phyloP scores from a whole-genome alignment of 2,329 filamentous ascomycete genomes.

The Aureobasidium sp. region DNA sequence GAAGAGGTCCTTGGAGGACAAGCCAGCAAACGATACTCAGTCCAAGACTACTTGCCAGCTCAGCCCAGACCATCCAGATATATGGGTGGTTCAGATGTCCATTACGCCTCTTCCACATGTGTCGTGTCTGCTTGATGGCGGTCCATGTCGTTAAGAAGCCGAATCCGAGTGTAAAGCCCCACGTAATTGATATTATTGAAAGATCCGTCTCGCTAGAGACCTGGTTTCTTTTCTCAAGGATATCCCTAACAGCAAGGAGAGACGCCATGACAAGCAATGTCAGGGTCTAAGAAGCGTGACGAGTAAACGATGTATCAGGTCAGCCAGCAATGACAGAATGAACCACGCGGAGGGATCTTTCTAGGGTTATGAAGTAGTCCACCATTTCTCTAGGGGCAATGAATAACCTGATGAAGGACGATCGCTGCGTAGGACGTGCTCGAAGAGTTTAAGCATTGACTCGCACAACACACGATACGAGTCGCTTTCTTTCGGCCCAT shows the following conservation, averaged over 20 bases:
- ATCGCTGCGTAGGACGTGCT: not conserved
- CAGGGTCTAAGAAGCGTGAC: not conserved
- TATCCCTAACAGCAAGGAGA: not conserved
- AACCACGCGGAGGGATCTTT: not conserved
- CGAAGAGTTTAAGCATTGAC: not conserved
- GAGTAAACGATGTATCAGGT: not conserved
- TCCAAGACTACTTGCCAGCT: conserved; percentile 33
- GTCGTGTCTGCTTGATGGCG: conserved; percentile 30
- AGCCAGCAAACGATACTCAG: conserved; percentile 38
- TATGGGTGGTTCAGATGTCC: conserved; percentile 26
- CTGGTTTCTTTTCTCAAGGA: not conserved
- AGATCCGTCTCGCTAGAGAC: not conserved
- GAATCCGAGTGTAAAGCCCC: conserved; percentile 28
- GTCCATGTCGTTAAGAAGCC: conserved; percentile 37
- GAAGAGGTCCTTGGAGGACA: conserved; percentile 22
- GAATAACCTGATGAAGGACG: not conserved
- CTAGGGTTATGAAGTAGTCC: not conserved
- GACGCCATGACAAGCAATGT: not conserved
- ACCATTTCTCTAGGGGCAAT: not conserved
- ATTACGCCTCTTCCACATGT: conserved; percentile 25
- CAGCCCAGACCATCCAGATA: conserved; percentile 44
- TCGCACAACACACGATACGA: not conserved
- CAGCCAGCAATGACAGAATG: not conserved
- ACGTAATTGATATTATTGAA: conserved; percentile 2
- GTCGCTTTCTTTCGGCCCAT: not conserved